phyloP scores from a whole-genome alignment of 805 yeast genomes.

The Millerozyma acaciae region DNA sequence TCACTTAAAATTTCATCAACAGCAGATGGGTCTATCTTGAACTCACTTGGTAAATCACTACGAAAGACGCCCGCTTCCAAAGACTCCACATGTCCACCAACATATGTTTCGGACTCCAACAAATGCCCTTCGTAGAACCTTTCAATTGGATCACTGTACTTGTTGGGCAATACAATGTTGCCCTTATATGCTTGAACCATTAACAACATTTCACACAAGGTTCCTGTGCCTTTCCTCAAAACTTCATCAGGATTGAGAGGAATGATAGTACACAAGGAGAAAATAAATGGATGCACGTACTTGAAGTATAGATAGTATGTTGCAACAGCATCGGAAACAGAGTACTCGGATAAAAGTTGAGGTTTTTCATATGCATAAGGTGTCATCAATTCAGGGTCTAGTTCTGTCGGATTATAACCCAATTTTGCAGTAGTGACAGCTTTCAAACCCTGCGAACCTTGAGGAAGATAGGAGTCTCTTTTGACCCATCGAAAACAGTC shows the following conservation, averaged over 20 bases:
- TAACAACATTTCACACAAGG: slow-evolving; percentile 93
- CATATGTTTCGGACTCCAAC: slow-evolving; percentile 92
- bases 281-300: slow-evolving; percentile 95
- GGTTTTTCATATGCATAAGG: slow-evolving; percentile 96
- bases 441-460: slow-evolving; percentile 96
- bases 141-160: slow-evolving; percentile 91
- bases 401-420: slow-evolving; percentile 93
- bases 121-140: slow-evolving; percentile 93
- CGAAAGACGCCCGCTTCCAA: slow-evolving; percentile 97
- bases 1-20: slow-evolving; percentile 75
- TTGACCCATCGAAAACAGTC: slow-evolving; percentile 98
- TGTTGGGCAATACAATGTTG: slow-evolving; percentile 81
- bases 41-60: slow-evolving; percentile 74
- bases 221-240: slow-evolving; percentile 95
- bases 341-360: slow-evolving; percentile 87
- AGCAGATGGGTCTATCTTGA: slow-evolving; percentile 76
- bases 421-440: slow-evolving; percentile 95
- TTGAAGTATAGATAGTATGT: slow-evolving; percentile 94
- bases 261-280: slow-evolving; percentile 90
- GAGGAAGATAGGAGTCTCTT: slow-evolving; percentile 95
- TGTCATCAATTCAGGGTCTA: slow-evolving; percentile 97
- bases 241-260: slow-evolving; percentile 97
- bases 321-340: slow-evolving; percentile 99
- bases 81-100: slow-evolving; percentile 98
- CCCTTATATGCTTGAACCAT: slow-evolving; percentile 92